Evolutionary conservation across 768 basidiomycete species (phyloP).

Genomic region (Macrocybe gigantea): DNA sequence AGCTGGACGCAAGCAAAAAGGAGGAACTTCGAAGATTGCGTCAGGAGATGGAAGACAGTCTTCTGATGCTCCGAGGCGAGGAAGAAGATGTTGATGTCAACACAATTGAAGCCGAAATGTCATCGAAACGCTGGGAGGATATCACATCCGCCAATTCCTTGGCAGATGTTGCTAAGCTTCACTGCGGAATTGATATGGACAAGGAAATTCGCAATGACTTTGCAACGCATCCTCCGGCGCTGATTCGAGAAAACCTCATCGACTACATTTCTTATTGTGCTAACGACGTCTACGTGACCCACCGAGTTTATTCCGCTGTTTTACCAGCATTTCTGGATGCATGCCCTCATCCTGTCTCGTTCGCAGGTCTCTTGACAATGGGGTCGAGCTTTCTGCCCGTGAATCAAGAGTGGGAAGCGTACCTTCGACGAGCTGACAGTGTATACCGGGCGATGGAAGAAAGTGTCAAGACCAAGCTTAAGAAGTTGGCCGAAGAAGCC

Average conservation of each 20-base stretch:
- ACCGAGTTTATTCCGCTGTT: conserved; percentile 69
- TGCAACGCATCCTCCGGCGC: conserved; percentile 59
- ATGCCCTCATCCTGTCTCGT: conserved; percentile 91
- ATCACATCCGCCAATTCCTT: conserved; percentile 90
- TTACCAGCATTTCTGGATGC: conserved; percentile 76
- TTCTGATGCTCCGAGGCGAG: conserved; percentile 16
- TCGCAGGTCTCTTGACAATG: conserved; percentile 89
- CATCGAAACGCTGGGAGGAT: conserved; percentile 79
- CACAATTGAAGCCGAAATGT: conserved; percentile 20
- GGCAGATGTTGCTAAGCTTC: conserved; percentile 84
- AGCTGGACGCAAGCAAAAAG: conserved; percentile 39
- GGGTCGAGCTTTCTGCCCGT: conserved; percentile 88
- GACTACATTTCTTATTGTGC: conserved; percentile 85
- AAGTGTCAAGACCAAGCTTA: conserved; percentile 62
- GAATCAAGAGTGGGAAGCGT: conserved; percentile 83
- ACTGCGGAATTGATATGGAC: conserved; percentile 76
- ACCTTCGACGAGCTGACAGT: conserved; percentile 71
- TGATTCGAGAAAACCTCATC: conserved; percentile 58
- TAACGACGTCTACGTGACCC: conserved; percentile 78
- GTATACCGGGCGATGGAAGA: conserved; percentile 74
- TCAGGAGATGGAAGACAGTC: conserved; percentile 33
- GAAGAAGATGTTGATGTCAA: conserved; percentile 20
- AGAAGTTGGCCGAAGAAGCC: conserved; percentile 66
- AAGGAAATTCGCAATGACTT: conserved; percentile 77
- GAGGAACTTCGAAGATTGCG: conserved; percentile 32